Conservation (phyloP, 306 rosid genomes). For the Ceratonia siliqua region DNA sequence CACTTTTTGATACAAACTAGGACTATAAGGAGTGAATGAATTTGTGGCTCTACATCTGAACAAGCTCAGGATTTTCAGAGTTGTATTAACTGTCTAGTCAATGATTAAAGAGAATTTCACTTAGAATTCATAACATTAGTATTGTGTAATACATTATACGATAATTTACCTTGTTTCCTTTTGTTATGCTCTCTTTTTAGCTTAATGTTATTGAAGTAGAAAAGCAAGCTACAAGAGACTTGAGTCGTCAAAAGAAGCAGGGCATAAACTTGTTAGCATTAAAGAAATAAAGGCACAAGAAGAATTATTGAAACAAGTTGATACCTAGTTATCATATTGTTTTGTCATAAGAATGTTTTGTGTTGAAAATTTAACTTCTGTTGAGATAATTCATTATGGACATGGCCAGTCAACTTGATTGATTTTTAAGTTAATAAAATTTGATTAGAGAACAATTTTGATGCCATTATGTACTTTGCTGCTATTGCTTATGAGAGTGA, state of each 20-base stretch:
- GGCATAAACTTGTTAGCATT: conserved; percentile 87
- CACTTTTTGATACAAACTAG: conserved; percentile 17
- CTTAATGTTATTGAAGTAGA: conserved; percentile 98
- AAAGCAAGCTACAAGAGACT: conserved; percentile 88
- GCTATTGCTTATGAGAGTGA: conserved; percentile 99
- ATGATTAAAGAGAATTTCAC: background rate
- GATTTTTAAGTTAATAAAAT: conserved; percentile 72
- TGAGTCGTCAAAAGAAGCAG: conserved; percentile 88
- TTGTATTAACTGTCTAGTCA: background rate
- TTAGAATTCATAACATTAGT: background rate
- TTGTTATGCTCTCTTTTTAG: conserved; percentile 43
- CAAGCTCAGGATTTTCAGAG: background rate
- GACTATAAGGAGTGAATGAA: background rate
- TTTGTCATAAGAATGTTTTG: conserved; percentile 26
- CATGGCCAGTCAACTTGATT: conserved; percentile 57
- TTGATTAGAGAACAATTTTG: conserved; percentile 88
- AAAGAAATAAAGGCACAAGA: conserved; percentile 89
- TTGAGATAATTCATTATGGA: conserved; percentile 1
- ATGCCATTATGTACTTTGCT: conserved; percentile 99
- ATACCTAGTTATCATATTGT: conserved; percentile 49
- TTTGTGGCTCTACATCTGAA: conserved; percentile 3
- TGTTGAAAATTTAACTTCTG: background rate
- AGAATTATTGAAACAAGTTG: conserved; percentile 94
- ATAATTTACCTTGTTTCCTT: conserved; percentile 9
- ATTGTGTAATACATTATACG: background rate